Percentiles rank a stretch among this genome's conserved stretches.
Evolutionary conservation across 2,329 filamentous ascomycete genomes (phyloP).

Genomic region (Diaporthe amygdali): DNA sequence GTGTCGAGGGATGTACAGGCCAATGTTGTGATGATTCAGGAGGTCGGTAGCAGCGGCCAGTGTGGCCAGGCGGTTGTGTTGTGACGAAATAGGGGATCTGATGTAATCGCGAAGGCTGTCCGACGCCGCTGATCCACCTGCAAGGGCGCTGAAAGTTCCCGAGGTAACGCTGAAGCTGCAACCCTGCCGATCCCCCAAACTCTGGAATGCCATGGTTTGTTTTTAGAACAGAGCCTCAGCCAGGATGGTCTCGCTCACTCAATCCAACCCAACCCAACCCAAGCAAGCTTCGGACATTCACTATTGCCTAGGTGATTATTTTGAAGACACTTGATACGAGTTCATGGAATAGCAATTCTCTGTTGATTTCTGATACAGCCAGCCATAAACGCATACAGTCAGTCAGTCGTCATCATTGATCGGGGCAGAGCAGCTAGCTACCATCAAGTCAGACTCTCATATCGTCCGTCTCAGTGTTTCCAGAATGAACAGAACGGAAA

Average conservation of each 20-base stretch:
- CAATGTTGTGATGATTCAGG: background rate
- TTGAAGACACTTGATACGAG: background rate
- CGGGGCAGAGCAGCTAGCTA: slow-evolving; percentile 3
- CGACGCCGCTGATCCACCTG: slow-evolving; percentile 10
- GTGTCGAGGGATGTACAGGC: background rate
- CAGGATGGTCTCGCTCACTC: no score
- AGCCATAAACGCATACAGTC: slow-evolving; percentile 1
- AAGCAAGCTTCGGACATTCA: no score
- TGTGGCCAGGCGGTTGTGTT: background rate
- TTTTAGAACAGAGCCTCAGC: slow-evolving; percentile 7
- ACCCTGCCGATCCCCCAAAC: slow-evolving; percentile 11
- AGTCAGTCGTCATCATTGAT: slow-evolving; percentile 15
- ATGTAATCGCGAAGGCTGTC: slow-evolving; percentile 16
- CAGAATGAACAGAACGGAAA: background rate
- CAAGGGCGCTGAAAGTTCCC: slow-evolving; percentile 12
- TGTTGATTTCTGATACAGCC: slow-evolving; percentile 1
- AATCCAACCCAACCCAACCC: background rate
- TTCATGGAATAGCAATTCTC: background rate
- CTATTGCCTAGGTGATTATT: no score
- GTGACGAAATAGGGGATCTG: slow-evolving; percentile 7
- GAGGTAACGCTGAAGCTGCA: slow-evolving; percentile 14
- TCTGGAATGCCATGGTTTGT: background rate
- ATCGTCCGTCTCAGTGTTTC: background rate
- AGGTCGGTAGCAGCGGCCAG: background rate
- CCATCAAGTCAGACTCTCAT: slow-evolving; percentile 3